These are phyloP conservation scores for Gyrodon lividus DNA, from an alignment of 768 basidiomycete species.

Conservation along the genomic window DNA sequence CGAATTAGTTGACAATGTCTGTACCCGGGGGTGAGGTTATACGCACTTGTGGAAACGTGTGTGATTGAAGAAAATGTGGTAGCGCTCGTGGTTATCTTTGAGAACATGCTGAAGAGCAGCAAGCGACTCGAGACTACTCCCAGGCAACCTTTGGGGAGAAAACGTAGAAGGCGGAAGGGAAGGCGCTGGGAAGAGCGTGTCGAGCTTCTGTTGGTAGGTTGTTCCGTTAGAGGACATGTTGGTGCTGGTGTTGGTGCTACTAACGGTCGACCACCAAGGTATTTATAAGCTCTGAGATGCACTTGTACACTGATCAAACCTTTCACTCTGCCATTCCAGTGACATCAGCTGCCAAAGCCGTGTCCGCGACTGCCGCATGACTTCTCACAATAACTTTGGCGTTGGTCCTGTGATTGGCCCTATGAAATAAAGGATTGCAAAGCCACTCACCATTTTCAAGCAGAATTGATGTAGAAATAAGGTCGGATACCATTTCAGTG, in stretches of 20 bases:
- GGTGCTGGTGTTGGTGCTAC: background rate
- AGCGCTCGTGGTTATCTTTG: constrained; percentile 47
- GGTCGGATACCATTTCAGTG: too few species aligned
- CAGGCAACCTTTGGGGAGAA: constrained; percentile 28
- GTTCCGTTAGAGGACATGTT: constrained; percentile 14
- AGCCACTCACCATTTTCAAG: too few species aligned
- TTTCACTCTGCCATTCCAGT: background rate
- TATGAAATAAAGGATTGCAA: too few species aligned
- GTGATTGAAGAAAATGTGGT: constrained; percentile 51
- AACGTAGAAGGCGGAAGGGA: constrained; percentile 25
- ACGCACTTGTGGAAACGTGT: constrained; percentile 51
- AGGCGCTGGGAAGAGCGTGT: constrained; percentile 25
- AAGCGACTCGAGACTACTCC: constrained; percentile 23
- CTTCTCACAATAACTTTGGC: too few species aligned
- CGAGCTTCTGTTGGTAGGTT: constrained; percentile 5
- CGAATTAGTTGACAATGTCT: background rate
- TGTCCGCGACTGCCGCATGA: background rate
- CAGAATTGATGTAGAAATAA: too few species aligned
- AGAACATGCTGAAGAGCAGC: constrained; percentile 32
- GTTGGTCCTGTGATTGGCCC: too few species aligned
- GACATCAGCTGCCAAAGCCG: background rate
- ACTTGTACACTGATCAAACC: background rate
- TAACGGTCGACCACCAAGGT: background rate
- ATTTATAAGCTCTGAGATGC: constrained; percentile 5
- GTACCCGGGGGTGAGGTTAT: background rate